Percentiles rank a stretch among this genome's conserved stretches.
These are phyloP conservation scores for Hypomyces rosellus DNA, from an alignment of 2,329 filamentous ascomycete species.

Conservation along the genomic window DNA sequence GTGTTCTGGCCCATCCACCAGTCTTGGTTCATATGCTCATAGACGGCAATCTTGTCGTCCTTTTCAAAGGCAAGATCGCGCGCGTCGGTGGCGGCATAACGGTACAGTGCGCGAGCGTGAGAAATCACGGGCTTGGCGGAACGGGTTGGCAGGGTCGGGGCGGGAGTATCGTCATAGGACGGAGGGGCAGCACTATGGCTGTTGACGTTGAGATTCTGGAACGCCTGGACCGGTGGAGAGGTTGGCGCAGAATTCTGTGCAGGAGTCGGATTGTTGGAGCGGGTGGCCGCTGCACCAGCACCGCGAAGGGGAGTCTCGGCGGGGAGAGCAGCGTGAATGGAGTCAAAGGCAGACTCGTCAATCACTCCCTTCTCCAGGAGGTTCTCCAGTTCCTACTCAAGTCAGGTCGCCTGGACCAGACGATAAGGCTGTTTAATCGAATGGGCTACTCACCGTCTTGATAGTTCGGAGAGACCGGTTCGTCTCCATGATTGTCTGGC, in stretches of 20 bases:
- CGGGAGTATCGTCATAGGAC: conserved; percentile 44
- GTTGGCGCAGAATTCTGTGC: conserved; percentile 21
- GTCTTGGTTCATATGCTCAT: conserved; percentile 92
- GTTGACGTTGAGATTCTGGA: conserved; percentile 36
- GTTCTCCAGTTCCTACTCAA: conserved; percentile 76
- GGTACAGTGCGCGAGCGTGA: conserved; percentile 75
- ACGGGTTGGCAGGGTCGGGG: conserved; percentile 36
- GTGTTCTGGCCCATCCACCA: conserved; percentile 93
- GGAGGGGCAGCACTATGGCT: conserved; percentile 38
- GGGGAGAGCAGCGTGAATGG: conserved; percentile 69
- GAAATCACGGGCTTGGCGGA: conserved; percentile 54
- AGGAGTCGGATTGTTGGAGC: conserved; percentile 25
- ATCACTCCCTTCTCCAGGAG: conserved; percentile 80
- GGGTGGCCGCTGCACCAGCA: conserved; percentile 25
- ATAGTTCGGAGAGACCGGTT: conserved; percentile 84
- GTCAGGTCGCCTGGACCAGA: background rate
- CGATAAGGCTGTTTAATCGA: background rate
- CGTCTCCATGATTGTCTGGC: conserved; percentile 58
- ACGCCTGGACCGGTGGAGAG: conserved; percentile 30
- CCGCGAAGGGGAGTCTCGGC: conserved; percentile 51
- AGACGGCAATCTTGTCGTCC: conserved; percentile 73
- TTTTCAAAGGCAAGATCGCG: conserved; percentile 77
- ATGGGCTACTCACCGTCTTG: conserved; percentile 59
- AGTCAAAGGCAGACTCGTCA: conserved; percentile 65
- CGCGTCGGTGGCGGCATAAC: conserved; percentile 70